Conservation (phyloP, 805 yeast species). For the Pichia eremophila region DNA sequence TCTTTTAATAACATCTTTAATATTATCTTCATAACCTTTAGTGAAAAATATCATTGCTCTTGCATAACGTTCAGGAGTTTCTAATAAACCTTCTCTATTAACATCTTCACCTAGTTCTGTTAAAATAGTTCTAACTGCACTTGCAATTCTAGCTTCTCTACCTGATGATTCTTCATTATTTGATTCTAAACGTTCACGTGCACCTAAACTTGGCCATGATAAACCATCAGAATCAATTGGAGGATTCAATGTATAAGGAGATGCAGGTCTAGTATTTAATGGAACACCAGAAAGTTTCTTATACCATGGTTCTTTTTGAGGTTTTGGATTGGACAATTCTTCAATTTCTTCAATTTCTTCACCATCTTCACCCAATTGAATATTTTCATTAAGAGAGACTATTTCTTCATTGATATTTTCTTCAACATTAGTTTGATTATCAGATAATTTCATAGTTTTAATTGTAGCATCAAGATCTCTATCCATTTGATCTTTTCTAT, state of each 20-base stretch:
- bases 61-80: conserved; percentile 95
- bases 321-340: conserved; percentile 20
- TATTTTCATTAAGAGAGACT: too few species aligned
- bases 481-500: conserved; percentile 18
- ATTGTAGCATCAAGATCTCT: conserved; percentile 14
- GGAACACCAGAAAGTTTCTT: conserved; percentile 40
- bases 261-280: conserved; percentile 64
- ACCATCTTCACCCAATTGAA: background rate
- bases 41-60: conserved; percentile 94
- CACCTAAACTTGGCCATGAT: conserved; percentile 90
- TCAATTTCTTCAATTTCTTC: conserved; percentile 1
- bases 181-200: conserved; percentile 66
- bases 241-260: conserved; percentile 74
- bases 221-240: conserved; percentile 86
- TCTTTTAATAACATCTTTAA: conserved; percentile 81
- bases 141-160: conserved; percentile 71
- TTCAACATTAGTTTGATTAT: background rate
- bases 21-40: conserved; percentile 92
- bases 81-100: conserved; percentile 77
- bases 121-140: conserved; percentile 70
- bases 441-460: conserved; percentile 8
- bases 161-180: conserved; percentile 52
- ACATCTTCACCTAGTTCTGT: conserved; percentile 88
- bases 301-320: conserved; percentile 28
- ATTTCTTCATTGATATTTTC: conserved; percentile 1